A percentile compares a stretch with the other conserved stretches of the same genome.
Evolutionary conservation across 1,284 basidiomycete genomes (phyloP).

Genomic region (Schizophyllum commune): DNA sequence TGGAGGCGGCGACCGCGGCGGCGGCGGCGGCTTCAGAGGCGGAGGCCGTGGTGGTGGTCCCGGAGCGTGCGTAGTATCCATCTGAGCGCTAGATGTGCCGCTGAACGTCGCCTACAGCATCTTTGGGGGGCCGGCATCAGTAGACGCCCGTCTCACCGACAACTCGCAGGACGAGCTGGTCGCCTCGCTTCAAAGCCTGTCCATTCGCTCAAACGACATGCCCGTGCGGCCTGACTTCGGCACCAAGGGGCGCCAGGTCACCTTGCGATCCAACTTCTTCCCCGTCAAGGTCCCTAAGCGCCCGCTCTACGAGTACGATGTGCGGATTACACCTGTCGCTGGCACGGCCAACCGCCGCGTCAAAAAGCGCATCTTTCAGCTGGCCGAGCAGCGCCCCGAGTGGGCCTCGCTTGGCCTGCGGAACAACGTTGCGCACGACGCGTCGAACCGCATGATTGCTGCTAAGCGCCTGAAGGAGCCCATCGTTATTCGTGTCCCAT

Average conservation of each 20-base stretch:
- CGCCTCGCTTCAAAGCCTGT: constrained; percentile 35
- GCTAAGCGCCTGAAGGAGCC: constrained; percentile 49
- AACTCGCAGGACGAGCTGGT: constrained; percentile 52
- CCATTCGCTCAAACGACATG: constrained; percentile 38
- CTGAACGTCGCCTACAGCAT: constrained; percentile 32
- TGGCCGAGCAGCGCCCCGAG: constrained; percentile 52
- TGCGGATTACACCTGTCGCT: constrained; percentile 47
- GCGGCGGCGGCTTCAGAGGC: constrained; percentile 18
- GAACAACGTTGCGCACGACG: constrained; percentile 61
- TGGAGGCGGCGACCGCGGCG: constrained; percentile 14
- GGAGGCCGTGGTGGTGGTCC: constrained; percentile 19
- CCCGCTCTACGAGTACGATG: constrained; percentile 62
- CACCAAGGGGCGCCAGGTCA: constrained; percentile 46
- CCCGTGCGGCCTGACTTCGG: constrained; percentile 67
- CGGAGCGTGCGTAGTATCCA: constrained; percentile 15
- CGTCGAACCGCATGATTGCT: constrained; percentile 56
- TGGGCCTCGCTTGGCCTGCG: constrained; percentile 47
- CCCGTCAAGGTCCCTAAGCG: constrained; percentile 56
- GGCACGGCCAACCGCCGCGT: constrained; percentile 46
- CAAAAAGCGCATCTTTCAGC: constrained; percentile 61
- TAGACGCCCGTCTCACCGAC: constrained; percentile 56
- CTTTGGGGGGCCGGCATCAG: constrained; percentile 38
- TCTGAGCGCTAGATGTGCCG: constrained; percentile 1
- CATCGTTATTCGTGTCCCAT: constrained; percentile 45
- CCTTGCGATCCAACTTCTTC: constrained; percentile 70